Conservation (phyloP, 2,329 filamentous ascomycete species). For the Dothideomycetidae sp. region DNA sequence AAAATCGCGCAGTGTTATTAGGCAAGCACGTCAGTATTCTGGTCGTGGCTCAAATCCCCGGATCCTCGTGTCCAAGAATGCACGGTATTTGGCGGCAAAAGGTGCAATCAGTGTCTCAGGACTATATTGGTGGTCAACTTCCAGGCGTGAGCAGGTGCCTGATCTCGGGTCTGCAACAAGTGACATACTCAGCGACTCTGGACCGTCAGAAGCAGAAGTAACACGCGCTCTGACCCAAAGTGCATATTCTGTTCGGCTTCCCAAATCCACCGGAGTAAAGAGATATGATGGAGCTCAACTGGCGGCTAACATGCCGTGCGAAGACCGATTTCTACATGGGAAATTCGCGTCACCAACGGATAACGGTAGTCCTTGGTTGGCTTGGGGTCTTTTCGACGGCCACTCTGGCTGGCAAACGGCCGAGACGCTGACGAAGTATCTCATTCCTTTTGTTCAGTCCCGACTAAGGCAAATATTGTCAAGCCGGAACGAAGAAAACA, state of each 20-base stretch:
- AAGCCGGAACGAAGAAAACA: not conserved
- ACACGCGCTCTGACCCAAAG: not conserved
- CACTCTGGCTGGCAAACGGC: conserved; percentile 24
- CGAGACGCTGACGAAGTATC: conserved; percentile 15
- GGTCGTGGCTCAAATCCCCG: too few relatives aligned
- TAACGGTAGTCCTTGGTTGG: conserved; percentile 15
- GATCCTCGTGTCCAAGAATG: too few relatives aligned
- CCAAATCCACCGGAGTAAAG: not conserved
- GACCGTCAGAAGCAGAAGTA: not conserved
- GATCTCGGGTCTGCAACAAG: too few relatives aligned
- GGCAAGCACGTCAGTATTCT: too few relatives aligned
- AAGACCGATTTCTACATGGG: conserved; percentile 7
- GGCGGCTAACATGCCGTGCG: conserved; percentile 8
- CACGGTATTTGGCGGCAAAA: too few relatives aligned
- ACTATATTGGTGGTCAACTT: too few relatives aligned
- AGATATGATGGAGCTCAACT: conserved; percentile 1
- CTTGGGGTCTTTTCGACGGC: conserved; percentile 30
- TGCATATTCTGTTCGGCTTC: not conserved
- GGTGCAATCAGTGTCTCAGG: too few relatives aligned
- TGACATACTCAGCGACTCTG: too few relatives aligned
- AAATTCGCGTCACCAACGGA: not conserved
- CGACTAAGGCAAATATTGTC: conserved; percentile 14
- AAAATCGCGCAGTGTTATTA: too few relatives aligned
- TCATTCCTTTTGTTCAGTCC: conserved; percentile 17
- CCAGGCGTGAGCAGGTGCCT: too few relatives aligned